Percentiles rank a stretch among this genome's conserved stretches.
phyloP scores from a whole-genome alignment of 2,329 filamentous ascomycete species.

The Arthrobotrys iridis region DNA sequence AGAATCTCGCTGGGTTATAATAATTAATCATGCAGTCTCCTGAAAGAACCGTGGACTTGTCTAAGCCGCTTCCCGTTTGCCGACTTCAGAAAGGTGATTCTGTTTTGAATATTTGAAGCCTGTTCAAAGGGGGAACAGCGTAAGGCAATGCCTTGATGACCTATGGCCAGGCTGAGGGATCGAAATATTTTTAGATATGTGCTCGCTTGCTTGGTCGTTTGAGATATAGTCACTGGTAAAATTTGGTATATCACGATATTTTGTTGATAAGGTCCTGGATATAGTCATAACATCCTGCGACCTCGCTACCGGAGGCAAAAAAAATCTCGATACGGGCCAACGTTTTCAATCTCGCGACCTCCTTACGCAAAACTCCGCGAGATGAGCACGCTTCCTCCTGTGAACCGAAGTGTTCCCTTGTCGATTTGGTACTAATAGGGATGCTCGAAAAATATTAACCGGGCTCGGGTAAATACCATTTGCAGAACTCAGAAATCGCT shows the following conservation, averaged over 20 bases:
- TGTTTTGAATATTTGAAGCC: background rate
- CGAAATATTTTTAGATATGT: background rate
- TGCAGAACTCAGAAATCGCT: conserved; percentile 19
- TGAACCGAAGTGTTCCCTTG: conserved; percentile 6
- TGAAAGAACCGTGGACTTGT: conserved; percentile 37
- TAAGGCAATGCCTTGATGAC: background rate
- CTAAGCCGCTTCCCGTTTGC: conserved; percentile 36
- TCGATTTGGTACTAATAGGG: background rate
- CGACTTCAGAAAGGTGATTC: background rate
- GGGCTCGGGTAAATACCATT: conserved; percentile 44
- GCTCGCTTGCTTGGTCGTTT: background rate
- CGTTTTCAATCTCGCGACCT: conserved; percentile 14
- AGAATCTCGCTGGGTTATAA: conserved; percentile 3
- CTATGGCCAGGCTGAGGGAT: background rate
- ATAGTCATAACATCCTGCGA: conserved; percentile 1
- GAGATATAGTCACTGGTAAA: background rate
- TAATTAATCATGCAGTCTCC: conserved; percentile 3
- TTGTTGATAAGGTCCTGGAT: background rate
- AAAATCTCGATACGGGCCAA: conserved; percentile 16
- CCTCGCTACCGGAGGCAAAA: conserved; percentile 19
- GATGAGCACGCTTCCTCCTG: conserved; percentile 11
- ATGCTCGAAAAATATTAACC: conserved; percentile 26
- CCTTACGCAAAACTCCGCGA: conserved; percentile 34
- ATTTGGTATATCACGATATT: background rate
- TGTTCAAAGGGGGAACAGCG: background rate